These are phyloP conservation scores for Didymella glomerata DNA, from an alignment of 2,329 filamentous ascomycete genomes.

Conservation along the genomic window DNA sequence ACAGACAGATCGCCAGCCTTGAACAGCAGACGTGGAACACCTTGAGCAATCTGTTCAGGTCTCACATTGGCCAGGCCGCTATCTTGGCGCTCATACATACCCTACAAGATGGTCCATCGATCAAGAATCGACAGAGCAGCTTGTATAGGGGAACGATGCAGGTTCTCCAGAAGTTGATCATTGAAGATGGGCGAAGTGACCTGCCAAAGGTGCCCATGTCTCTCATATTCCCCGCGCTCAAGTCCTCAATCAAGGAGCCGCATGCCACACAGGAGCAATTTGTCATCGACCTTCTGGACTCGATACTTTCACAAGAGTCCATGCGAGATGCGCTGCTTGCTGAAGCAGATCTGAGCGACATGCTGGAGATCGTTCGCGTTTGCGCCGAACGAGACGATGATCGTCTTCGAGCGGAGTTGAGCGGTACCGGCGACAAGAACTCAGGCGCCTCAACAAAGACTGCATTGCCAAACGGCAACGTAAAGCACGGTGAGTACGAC, in stretches of 20 bases:
- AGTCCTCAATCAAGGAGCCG: constrained; percentile 41
- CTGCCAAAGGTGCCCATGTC: constrained; percentile 48
- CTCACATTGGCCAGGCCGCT: constrained; percentile 75
- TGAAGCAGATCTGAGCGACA: constrained; percentile 71
- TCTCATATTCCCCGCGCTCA: constrained; percentile 46
- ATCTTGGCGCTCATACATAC: constrained; percentile 72
- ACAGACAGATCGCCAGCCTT: constrained; percentile 69
- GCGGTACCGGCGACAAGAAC: constrained; percentile 27
- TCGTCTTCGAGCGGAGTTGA: constrained; percentile 27
- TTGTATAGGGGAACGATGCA: constrained; percentile 43
- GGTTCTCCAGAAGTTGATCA: constrained; percentile 42
- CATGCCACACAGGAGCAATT: constrained; percentile 51
- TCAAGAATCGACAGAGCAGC: constrained; percentile 35
- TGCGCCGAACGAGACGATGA: constrained; percentile 56
- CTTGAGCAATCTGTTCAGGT: constrained; percentile 74
- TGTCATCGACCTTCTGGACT: constrained; percentile 60
- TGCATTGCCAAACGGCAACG: constrained; percentile 20
- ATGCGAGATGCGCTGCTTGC: constrained; percentile 67
- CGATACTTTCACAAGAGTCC: constrained; percentile 55
- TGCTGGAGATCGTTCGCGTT: constrained; percentile 67
- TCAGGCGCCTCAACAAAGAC: constrained; percentile 43
- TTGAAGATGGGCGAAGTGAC: constrained; percentile 45
- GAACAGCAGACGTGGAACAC: constrained; percentile 74
- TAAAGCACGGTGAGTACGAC: constrained; percentile 11
- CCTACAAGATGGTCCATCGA: constrained; percentile 39